These are phyloP conservation scores for Taiozyma sp. DNA, from an alignment of 1,139 yeast species.

Conservation along the genomic window DNA sequence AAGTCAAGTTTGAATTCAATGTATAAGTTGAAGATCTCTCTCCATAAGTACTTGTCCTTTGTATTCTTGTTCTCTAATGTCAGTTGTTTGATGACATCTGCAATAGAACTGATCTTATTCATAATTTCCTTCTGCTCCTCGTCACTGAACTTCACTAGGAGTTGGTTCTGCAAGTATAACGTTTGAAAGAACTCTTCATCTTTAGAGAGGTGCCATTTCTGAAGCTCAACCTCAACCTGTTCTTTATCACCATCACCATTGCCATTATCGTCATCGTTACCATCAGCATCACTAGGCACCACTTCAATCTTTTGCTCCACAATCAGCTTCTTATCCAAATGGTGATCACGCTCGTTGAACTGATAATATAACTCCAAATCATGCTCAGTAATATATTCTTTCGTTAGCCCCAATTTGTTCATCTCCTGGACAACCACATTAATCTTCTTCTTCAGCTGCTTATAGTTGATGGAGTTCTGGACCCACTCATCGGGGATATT, in stretches of 20 bases:
- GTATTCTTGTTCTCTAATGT: conserved; percentile 33
- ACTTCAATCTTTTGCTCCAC: conserved; percentile 25
- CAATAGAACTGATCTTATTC: conserved; percentile 42
- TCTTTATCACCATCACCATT: too few species aligned
- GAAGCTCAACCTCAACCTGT: neutral
- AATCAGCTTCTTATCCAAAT: conserved; percentile 2
- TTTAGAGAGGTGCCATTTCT: conserved; percentile 2
- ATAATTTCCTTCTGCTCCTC: conserved; percentile 11
- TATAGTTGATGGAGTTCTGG: conserved; percentile 66
- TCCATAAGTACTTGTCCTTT: conserved; percentile 65
- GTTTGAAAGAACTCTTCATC: conserved; percentile 20
- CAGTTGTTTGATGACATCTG: conserved; percentile 54
- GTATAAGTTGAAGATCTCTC: conserved; percentile 60
- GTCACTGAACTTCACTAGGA: conserved; percentile 11
- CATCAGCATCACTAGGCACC: conserved; percentile 27
- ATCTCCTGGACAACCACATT: conserved; percentile 59
- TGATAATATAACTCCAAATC: conserved; percentile 31
- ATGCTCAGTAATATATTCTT: conserved; percentile 37
- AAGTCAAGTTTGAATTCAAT: conserved; percentile 65
- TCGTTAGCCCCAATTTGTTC: conserved; percentile 44
- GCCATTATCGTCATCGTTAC: conserved; percentile 1
- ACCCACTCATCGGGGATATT: conserved; percentile 68
- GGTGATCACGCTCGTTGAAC: conserved; percentile 18
- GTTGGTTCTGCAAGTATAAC: conserved; percentile 15
- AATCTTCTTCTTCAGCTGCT: conserved; percentile 62